Base-by-base conservation (phyloP, 768 basidiomycete genomes). In the Pleurotus pulmonarius region DNA sequence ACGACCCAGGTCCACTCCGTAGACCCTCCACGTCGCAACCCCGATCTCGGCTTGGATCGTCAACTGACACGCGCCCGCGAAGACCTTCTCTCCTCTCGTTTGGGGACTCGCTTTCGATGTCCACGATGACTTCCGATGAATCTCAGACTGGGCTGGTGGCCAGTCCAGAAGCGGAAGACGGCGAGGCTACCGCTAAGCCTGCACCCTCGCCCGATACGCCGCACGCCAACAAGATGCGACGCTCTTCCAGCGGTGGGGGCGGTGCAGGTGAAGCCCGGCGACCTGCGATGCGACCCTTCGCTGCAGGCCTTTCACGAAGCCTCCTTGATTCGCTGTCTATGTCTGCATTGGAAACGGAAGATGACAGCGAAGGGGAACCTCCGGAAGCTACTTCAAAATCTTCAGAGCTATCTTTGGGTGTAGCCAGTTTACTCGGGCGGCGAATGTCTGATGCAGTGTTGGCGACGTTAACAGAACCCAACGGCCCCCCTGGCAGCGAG, bases 271-370 rank as follows among this genome's bases (percentile, higher is more conserved):
- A 20, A n/a, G 44, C 52, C 15, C 63, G 56, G 3, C 63, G 63
- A 4, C 63, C 63, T 29, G 57, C 46, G 16, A 53, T 65, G 8
- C 59, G 60, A 6, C 60, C 60, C 3, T 47, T 61, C 37, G 51
- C 51, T 18, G 52, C 52, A 13, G 45, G 45, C 7, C 37, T 55
- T 26, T 63, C 59, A 61, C 68, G 45, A 58, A 63, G 22, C 63
- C 63, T 25, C 52, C 56, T 59, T 53, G 54, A 60, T n/a, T 65
- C 69, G 1, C 69, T 80, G 25, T 79, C 80, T 25, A 76, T 76
- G 67, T 83, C 82, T 2, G 84, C 84, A 5, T 65, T 85, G 41
- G 84, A 78, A 11, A 71, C 71, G 5, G 77, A 83, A 16, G 77
- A 79, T 51, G 72, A 75, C 54, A 68, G 63, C 40, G 73, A 73